Conservation (phyloP, 2,329 filamentous ascomycete genomes). For the Paraphoma chrysanthemicola region DNA sequence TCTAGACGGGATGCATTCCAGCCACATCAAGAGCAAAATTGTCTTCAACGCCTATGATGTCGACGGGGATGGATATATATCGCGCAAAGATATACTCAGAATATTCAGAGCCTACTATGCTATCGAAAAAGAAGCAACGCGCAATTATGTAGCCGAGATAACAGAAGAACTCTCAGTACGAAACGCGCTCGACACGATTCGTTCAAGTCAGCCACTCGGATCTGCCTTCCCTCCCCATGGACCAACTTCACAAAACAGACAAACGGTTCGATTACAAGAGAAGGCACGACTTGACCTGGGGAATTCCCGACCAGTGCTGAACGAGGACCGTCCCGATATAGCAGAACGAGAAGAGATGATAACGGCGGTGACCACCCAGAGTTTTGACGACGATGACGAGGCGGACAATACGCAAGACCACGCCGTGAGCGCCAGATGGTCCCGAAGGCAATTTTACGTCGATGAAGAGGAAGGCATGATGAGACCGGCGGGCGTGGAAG, state of each 20-base stretch:
- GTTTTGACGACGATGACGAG: slow-evolving; percentile 8
- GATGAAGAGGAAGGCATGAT: slow-evolving; percentile 81
- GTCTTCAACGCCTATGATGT: slow-evolving; percentile 92
- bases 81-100: slow-evolving; percentile 84
- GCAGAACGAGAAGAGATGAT: slow-evolving; percentile 25
- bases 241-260: slow-evolving; percentile 31
- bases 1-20: slow-evolving; percentile 67
- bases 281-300: slow-evolving; percentile 44
- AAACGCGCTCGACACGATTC: slow-evolving; percentile 48
- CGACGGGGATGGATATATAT: slow-evolving; percentile 84
- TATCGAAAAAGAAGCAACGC: slow-evolving; percentile 86
- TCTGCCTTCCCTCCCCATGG: slow-evolving; percentile 51
- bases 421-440: slow-evolving; percentile 71
- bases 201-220: slow-evolving; percentile 55
- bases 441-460: slow-evolving; percentile 78
- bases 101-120: slow-evolving; percentile 94
- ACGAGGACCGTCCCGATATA: slow-evolving; percentile 31
- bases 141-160: slow-evolving; percentile 78
- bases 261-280: slow-evolving; percentile 23
- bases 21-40: slow-evolving; percentile 58
- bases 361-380: slow-evolving; percentile 12
- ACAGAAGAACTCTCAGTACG: slow-evolving; percentile 76
- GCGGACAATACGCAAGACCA: slow-evolving; percentile 18
- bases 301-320: slow-evolving; percentile 33
- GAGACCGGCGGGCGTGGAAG: slow-evolving; percentile 26